Conservation (phyloP, 2,329 filamentous ascomycete genomes). For the Ophiocordyceps camponoti-rufipedis region DNA sequence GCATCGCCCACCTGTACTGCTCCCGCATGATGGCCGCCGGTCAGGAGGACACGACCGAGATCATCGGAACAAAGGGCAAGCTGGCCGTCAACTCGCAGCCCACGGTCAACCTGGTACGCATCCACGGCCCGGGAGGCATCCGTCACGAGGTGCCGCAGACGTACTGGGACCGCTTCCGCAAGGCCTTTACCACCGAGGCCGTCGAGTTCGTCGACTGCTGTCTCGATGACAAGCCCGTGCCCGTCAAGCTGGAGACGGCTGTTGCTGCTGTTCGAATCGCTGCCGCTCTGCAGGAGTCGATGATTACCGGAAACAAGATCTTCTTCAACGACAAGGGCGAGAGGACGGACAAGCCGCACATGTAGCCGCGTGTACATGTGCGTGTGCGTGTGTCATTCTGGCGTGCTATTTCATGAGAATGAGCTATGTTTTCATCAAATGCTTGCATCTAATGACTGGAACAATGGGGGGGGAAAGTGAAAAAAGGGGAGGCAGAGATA, state of each 20-base stretch:
- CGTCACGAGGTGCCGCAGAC: constrained; percentile 39
- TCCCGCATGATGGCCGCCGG: constrained; percentile 50
- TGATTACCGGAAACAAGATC: constrained; percentile 36
- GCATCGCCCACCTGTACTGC: constrained; percentile 46
- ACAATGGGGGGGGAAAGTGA: too few relatives aligned
- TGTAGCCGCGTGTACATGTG: background rate
- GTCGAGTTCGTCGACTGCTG: constrained; percentile 43
- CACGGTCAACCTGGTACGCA: constrained; percentile 31
- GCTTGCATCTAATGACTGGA: too few relatives aligned
- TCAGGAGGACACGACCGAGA: constrained; percentile 48
- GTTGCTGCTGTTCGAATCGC: constrained; percentile 43
- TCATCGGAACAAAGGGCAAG: constrained; percentile 49
- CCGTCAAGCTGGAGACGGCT: constrained; percentile 36
- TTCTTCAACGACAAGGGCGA: constrained; percentile 27
- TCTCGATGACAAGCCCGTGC: constrained; percentile 34
- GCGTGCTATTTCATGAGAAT: too few relatives aligned
- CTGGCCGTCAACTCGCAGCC: constrained; percentile 41
- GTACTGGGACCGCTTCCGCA: constrained; percentile 44
- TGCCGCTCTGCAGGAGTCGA: constrained; percentile 35
- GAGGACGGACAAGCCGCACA: constrained; percentile 2
- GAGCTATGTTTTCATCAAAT: too few relatives aligned
- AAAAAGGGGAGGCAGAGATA: too few relatives aligned
- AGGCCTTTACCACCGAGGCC: constrained; percentile 44
- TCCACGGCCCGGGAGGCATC: constrained; percentile 28
- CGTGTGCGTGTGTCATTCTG: background rate